A percentile compares a stretch with the other conserved stretches of the same genome.
Conservation (phyloP, 2,329 filamentous ascomycete species). For the Ascochyta lentis region DNA sequence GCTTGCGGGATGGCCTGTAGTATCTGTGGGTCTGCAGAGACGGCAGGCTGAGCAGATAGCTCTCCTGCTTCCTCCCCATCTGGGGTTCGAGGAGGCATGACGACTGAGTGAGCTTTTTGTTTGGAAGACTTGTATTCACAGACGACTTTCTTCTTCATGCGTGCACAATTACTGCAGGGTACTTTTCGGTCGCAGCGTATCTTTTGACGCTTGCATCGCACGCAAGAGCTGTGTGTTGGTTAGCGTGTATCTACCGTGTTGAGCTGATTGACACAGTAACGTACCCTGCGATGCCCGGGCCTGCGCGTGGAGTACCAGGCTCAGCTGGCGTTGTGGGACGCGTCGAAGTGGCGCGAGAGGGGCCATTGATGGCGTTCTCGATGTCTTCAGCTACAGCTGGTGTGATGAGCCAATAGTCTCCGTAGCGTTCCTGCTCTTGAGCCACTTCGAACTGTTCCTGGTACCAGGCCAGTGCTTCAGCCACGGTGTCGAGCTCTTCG, state of each 20-base stretch:
- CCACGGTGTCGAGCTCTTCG: constrained; percentile 69
- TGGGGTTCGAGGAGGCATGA: neutral
- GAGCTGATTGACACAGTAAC: neutral
- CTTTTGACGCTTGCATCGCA: constrained; percentile 17
- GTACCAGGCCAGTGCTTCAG: constrained; percentile 68
- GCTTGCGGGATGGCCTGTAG: constrained; percentile 44
- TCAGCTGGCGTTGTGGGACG: constrained; percentile 14
- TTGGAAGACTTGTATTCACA: constrained; percentile 9
- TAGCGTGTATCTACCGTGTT: neutral
- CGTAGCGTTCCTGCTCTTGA: constrained; percentile 67
- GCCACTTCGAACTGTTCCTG: constrained; percentile 69
- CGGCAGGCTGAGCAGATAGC: neutral
- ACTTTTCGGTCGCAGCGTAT: constrained; percentile 20
- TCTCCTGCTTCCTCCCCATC: neutral
- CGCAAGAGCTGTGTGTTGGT: constrained; percentile 14
- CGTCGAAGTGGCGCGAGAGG: constrained; percentile 25
- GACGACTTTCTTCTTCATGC: constrained; percentile 2
- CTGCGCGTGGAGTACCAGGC: constrained; percentile 9
- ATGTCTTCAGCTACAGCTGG: constrained; percentile 46
- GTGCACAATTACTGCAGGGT: constrained; percentile 18
- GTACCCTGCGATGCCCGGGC: constrained; percentile 21
- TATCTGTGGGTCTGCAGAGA: constrained; percentile 16
- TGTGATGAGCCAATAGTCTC: constrained; percentile 70
- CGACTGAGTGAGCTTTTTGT: neutral
- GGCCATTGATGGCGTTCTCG: constrained; percentile 33